These are phyloP conservation scores for Chenopodium formosanum DNA, from an alignment of 148 eudicot genomes.

Conservation along the genomic window DNA sequence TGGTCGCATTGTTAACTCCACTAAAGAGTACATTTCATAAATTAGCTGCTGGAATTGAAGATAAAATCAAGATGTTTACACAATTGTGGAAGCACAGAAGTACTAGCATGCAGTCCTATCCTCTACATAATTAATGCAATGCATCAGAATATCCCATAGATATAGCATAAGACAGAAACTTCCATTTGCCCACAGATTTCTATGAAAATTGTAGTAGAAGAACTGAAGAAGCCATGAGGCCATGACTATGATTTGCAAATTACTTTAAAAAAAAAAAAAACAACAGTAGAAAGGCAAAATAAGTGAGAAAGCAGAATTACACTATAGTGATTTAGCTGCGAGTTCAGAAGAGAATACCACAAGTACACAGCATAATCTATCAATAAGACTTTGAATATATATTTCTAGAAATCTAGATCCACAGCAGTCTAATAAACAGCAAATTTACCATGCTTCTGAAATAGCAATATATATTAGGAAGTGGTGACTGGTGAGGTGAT, in stretches of 20 bases:
- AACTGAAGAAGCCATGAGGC: too few relatives aligned
- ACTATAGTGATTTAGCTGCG: neutral
- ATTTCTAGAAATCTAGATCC: neutral
- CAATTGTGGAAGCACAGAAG: neutral
- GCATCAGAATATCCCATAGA: neutral
- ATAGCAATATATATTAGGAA: neutral
- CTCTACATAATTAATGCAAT: neutral
- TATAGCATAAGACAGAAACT: neutral
- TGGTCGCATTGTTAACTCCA: neutral
- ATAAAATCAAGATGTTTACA: neutral
- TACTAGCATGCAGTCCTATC: neutral
- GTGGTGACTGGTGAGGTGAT: neutral
- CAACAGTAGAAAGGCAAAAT: neutral
- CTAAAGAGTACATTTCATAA: neutral
- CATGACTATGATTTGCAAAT: neutral
- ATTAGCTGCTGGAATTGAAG: neutral
- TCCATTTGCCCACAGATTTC: too few relatives aligned
- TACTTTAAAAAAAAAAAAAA: neutral
- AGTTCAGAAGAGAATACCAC: too few relatives aligned
- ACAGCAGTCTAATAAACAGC: slow-evolving; percentile 2
- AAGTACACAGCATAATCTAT: neutral
- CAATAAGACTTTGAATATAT: neutral
- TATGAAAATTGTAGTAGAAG: too few relatives aligned
- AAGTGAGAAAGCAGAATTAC: neutral
- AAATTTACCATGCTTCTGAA: neutral